Base-by-base conservation (phyloP, 495 filamentous ascomycete species). In the Penicillium maclennaniae region DNA sequence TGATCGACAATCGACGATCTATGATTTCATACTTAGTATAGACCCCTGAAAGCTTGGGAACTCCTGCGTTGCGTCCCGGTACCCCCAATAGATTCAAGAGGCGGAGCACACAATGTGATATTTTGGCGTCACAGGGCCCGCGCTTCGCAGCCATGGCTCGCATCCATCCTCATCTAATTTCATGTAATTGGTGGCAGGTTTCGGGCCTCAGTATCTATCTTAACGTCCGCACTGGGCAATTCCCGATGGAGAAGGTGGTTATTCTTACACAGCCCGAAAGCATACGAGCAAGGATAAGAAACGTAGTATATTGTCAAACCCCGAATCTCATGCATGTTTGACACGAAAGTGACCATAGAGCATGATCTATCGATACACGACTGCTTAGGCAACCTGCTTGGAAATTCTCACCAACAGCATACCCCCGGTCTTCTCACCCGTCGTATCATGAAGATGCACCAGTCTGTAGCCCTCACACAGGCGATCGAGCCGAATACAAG, bases 401-500 rank as follows among this genome's bases (percentile, higher is more conserved):
- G 68, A 69, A 34, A 93, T 76, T 63, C 79, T 80, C 1, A 96
- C 82, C 51, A 96, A 65, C 40, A 97, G 54, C 27, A 85, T 71
- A 8, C 86, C 88, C 6, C 79, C 75, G 19, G 79, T 82, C 49
- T 80, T 70, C 14, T 72, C 57, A 1, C 91, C 90, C 39, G 82
- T 72, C 9, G 68, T 71, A 63, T 92, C 83, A 31, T 84, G 67
- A 25, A 97, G 68, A 47, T 84, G 86, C 37, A 97, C 71, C 51
- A 96, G 83, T 15, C 90, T 78, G 55, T 87, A 87, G 2, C 92
- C 92, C 36, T 78, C 64, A 43, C 83, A 80, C 47, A 96, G 67
- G 15, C 89, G 80, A 69, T 96, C 89, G 0, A 97, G 80, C 17
- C 90, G 78, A 49, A 95, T 83, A 63, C 91, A 95, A 7, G 89